phyloP scores from a whole-genome alignment of 192 early-diverging fungal species.

The Phlyctochytrium arcticum region DNA sequence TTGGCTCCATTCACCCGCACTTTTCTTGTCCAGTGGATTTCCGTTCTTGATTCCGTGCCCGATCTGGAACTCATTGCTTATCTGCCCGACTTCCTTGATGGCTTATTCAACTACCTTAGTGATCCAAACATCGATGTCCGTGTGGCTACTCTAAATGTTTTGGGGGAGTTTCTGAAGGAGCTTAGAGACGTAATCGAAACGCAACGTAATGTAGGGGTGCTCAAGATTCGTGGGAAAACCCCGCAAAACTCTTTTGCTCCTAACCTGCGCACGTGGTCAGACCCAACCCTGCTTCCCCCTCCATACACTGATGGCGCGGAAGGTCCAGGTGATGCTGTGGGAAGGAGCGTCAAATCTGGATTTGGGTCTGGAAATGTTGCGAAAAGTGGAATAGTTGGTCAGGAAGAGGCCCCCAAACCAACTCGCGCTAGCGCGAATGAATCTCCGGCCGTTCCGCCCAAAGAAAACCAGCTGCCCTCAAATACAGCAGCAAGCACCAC shows the following conservation, averaged over 20 bases:
- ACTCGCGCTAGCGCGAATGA: not conserved
- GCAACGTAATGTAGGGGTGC: constrained; percentile 48
- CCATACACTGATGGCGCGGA: not conserved
- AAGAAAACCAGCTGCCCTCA: not conserved
- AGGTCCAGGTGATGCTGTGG: not conserved
- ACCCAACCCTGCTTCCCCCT: not conserved
- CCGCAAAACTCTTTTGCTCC: not conserved
- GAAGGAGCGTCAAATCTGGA: not conserved
- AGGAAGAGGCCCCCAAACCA: not conserved
- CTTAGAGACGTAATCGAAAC: constrained; percentile 68
- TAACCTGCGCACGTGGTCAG: not conserved
- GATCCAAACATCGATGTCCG: constrained; percentile 90
- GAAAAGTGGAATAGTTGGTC: not conserved
- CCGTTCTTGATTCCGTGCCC: constrained; percentile 85
- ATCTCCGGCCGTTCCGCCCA: not conserved
- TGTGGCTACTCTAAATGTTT: constrained; percentile 69
- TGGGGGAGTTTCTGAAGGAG: constrained; percentile 89
- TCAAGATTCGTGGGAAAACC: constrained; percentile 30
- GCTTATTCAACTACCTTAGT: constrained; percentile 81
- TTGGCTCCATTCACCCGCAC: constrained; percentile 85
- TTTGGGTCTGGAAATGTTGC: no score
- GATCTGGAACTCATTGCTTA: constrained; percentile 89
- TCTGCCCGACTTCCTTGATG: constrained; percentile 92
- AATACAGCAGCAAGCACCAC: not conserved
- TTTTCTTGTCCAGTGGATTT: constrained; percentile 93